Base-by-base conservation (phyloP, 2,329 filamentous ascomycete species). In the Elsinoe necatrix region DNA sequence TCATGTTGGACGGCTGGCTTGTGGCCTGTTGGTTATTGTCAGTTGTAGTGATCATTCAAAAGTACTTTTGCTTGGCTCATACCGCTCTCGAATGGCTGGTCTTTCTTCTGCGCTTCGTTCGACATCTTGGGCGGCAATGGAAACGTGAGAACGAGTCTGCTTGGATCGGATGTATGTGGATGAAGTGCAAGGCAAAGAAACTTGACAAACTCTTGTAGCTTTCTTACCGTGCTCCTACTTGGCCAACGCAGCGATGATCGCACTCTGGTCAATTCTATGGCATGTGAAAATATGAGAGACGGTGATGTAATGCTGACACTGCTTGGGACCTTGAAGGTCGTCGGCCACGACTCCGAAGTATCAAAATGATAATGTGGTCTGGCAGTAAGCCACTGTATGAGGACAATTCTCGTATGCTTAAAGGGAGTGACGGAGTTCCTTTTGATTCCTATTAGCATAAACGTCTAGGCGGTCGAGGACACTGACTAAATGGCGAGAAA, bases 291-390 rank as follows among this genome's bases (percentile, higher is more conserved):
- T 4, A 31, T 35, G 48, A 7, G 18, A 29, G 4, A 34, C 29
- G 12, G 31, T 52, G 48, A 52, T 52, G 48, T 52, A 52, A 52
- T 52, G 2, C 29, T 52, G 48, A 52, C 48, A 37, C 48, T 16
- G 12, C 16, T 52, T 25, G n/a, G 31, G 25, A 52, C 29, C 9
- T 14, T 39, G 48, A 14, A 51, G n/a, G n/a, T n/a, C n/a, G n/a
- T n/a, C n/a, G n/a, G n/a, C n/a, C n/a, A n/a, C n/a, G n/a, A n/a
- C n/a, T n/a, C n/a, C n/a, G n/a, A n/a, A n/a, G n/a, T n/a, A n/a
- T n/a, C n/a, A n/a, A n/a, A n/a, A n/a, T n/a, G n/a, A n/a, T n/a
- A n/a, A n/a, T n/a, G n/a, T n/a, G n/a, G n/a, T n/a, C n/a, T n/a
- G n/a, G n/a, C n/a, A n/a, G n/a, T n/a, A n/a, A n/a, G n/a, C n/a